Evolutionary conservation across 352 stramenopile species (phyloP), one percentile per base, ranked within the genome.

Genomic region (Globisporangium apiculatum): DNA sequence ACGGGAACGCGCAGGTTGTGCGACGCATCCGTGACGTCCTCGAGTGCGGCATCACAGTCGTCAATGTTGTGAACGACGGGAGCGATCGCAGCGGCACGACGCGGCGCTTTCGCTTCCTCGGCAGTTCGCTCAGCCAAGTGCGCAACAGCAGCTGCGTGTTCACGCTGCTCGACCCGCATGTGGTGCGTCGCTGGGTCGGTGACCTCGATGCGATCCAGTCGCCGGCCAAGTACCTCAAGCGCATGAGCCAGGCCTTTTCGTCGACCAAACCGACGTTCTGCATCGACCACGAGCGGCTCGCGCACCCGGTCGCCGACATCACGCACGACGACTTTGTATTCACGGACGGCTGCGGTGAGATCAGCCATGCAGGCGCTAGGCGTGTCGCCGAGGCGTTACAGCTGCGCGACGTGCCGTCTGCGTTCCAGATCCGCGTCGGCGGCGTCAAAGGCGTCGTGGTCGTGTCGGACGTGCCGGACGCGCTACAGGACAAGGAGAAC

Each of bases 391-490:
- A 51, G 0, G 57, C 66, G 9, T 62, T 92, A 2, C 54, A 72
- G 24, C 61, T 90, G 2, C 51, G 47, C 0, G 66, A 55, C 35
- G 67, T 74, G 0, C 83, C 79, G 35, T 87, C 79, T 7, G 78
- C 78, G 45, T 90, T 92, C 41, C 83, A 92, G 57, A 87, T 92
- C 46, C 83, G 83, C 15, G 55, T 89, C 1, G 78, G 69, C 53
- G 83, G 83, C 31, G 83, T 81, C 12, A 92, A 92, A 66, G 83
- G 83, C 45, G 78, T 90, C 18, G 62, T 92, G 2, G 83, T 92
- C 1, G 66, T 88, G 7, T 90, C 79, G 3, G 63, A 84, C n/a
- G 52, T 69, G 43, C 46, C 24, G 0, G 65, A 71, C 9, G 12
- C 46, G 1, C 46, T 64, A 1, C 18, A 52, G 24, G 59, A 53